These are phyloP conservation scores for Tolypocladium sp. DNA, from an alignment of 2,329 filamentous ascomycete species.

Conservation along the genomic window DNA sequence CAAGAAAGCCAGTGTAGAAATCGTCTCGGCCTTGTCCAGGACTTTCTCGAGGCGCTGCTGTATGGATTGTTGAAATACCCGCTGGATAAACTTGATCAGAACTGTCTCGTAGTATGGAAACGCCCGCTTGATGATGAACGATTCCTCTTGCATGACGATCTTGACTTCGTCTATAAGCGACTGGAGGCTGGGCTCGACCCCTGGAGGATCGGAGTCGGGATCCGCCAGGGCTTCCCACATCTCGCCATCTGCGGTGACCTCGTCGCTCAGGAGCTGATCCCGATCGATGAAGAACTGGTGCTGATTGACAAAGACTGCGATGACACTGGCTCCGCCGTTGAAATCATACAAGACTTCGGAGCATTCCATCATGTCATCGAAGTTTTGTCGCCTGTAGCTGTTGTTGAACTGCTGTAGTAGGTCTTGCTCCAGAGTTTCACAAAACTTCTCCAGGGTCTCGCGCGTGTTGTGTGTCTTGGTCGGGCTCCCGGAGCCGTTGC, in stretches of 20 bases:
- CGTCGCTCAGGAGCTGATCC: constrained; percentile 82
- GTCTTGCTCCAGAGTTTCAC: constrained; percentile 91
- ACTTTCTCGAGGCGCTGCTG: constrained; percentile 95
- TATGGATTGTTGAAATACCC: constrained; percentile 95
- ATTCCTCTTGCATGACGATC: constrained; percentile 94
- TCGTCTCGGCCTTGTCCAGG: constrained; percentile 82
- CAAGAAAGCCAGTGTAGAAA: constrained; percentile 87
- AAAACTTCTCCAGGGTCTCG: constrained; percentile 92
- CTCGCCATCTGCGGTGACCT: constrained; percentile 64
- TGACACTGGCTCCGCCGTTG: constrained; percentile 90
- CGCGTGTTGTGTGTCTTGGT: constrained; percentile 57
- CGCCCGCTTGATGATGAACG: constrained; percentile 89
- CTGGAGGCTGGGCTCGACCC: constrained; percentile 85
- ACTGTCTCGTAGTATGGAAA: constrained; percentile 97
- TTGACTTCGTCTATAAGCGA: constrained; percentile 89
- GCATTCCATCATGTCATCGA: constrained; percentile 96
- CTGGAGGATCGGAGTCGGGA: constrained; percentile 83
- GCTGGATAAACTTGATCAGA: constrained; percentile 82
- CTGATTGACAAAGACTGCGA: constrained; percentile 94
- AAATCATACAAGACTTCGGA: constrained; percentile 91
- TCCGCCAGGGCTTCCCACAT: constrained; percentile 90
- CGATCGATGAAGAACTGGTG: constrained; percentile 99
- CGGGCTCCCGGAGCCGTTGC: constrained; percentile 32
- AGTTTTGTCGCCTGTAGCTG: constrained; percentile 90
- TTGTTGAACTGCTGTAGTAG: constrained; percentile 94